Conservation (phyloP, 116 monocot species). For the Trichopus zeylanicus region DNA sequence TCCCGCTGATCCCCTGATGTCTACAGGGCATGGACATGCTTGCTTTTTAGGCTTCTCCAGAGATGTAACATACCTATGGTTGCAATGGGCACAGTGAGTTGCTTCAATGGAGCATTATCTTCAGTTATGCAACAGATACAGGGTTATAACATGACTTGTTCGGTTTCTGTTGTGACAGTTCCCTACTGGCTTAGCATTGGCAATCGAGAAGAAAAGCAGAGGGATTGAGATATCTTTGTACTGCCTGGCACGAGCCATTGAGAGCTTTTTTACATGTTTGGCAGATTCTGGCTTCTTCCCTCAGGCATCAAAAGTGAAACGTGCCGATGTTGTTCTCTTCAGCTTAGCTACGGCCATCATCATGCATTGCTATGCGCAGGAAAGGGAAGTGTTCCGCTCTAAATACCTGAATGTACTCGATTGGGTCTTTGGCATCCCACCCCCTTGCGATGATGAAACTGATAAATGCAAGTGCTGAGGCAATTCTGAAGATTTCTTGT, state of each 20-base stretch:
- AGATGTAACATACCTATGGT: slow-evolving; percentile 77
- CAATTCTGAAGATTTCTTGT: neutral
- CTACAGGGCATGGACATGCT: slow-evolving; percentile 83
- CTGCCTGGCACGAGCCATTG: slow-evolving; percentile 81
- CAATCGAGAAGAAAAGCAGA: slow-evolving; percentile 89
- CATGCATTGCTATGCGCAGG: slow-evolving; percentile 94
- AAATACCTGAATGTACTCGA: slow-evolving; percentile 96
- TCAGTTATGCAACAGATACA: no score
- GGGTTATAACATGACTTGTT: no score
- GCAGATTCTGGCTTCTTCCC: slow-evolving; percentile 66
- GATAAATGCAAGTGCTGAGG: slow-evolving; percentile 4
- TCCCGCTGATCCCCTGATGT: neutral
- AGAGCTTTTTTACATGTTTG: slow-evolving; percentile 86
- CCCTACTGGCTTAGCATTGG: slow-evolving; percentile 69
- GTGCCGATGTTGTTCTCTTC: slow-evolving; percentile 78
- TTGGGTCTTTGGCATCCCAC: slow-evolving; percentile 93
- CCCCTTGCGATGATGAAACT: slow-evolving; percentile 20
- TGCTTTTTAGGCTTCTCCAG: slow-evolving; percentile 65
- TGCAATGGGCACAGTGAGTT: slow-evolving; percentile 65
- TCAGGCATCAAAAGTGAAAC: slow-evolving; percentile 50
- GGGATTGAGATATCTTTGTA: slow-evolving; percentile 87
- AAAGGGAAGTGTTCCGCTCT: slow-evolving; percentile 88
- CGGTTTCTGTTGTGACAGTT: slow-evolving; percentile 61
- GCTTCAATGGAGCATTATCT: neutral
- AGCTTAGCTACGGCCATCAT: slow-evolving; percentile 84